Base-by-base conservation (phyloP, 805 yeast species). In the Ogataea pilisensis region DNA sequence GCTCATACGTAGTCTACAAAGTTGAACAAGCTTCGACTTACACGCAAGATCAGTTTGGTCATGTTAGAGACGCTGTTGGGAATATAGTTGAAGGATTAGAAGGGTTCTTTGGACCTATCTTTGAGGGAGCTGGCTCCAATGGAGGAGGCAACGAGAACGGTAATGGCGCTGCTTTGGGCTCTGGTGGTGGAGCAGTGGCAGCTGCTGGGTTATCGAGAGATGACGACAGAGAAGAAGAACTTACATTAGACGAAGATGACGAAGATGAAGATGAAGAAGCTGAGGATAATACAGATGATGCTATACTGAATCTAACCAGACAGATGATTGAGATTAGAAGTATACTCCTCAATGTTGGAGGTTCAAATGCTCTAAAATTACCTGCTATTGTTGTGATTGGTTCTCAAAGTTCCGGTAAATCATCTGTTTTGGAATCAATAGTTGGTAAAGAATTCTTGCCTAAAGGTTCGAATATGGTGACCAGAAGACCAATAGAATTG, bases 361-460 rank as follows among this genome's bases (percentile, higher is more conserved):
- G 77, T 0, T 68, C 83, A 5, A 88, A 87, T 28, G 76, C 87
- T 11, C 69, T 93, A 36, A 86, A 82, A 50, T 69, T 93, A 31
- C 99, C 99, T 2, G 85, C 97, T 0, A 93, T 93, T 53, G 98
- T 93, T 24, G 99, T 93, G 2, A 78, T 93, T 46, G 99, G 99
- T 0, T 91, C 98, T 1, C 99, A 93, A 67, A 85, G 95, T 7
- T 86, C 96, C 32, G 99, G 99, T 34, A 93, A 93, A 62, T 88
- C 97, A 0, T 91, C 98, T 1, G 99, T 93, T 1, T 72, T 93
- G 35, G 99, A 93, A 61, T 78, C 96, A 6, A 85, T 93, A 43
- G 99, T 93, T 5, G 99, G 99, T n/a, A 95, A 86, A 53, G 97
- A 93, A 60, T 93, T 93, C 52, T 68, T 93, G 43, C 99, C 99